phyloP scores from a whole-genome alignment of 2,329 filamentous ascomycete species.

The Tolypocladium ophioglossoides region DNA sequence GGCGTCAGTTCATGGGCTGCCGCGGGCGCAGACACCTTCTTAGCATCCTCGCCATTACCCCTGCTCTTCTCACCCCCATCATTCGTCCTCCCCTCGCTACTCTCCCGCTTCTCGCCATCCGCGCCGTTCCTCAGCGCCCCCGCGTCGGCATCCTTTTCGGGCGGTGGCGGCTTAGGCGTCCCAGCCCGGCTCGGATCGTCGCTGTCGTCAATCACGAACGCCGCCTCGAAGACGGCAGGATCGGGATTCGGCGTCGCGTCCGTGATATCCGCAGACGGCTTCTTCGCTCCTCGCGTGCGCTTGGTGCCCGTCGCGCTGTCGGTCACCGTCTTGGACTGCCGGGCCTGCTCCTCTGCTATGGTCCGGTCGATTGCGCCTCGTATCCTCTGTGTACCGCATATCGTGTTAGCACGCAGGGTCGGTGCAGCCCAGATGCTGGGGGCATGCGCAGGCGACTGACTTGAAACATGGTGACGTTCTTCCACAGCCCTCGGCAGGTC shows the following conservation, averaged over 20 bases:
- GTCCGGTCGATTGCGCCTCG: constrained; percentile 77
- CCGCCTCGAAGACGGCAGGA: constrained; percentile 76
- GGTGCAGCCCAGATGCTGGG: neutral
- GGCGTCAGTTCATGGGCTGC: constrained; percentile 49
- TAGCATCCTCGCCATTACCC: constrained; percentile 6
- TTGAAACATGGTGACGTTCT: constrained; percentile 18
- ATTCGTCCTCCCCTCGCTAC: constrained; percentile 10
- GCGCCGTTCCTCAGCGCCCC: constrained; percentile 7
- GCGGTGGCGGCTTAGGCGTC: constrained; percentile 41
- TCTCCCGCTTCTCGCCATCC: constrained; percentile 12
- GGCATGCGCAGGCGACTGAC: constrained; percentile 10
- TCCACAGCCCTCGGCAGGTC: neutral
- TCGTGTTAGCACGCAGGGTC: constrained; percentile 1
- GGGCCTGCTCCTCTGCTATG: constrained; percentile 85
- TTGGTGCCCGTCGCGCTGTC: constrained; percentile 24
- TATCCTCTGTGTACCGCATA: constrained; percentile 47
- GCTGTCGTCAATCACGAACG: constrained; percentile 79
- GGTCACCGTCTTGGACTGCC: constrained; percentile 45
- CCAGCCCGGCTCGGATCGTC: constrained; percentile 53
- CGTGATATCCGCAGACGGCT: constrained; percentile 21
- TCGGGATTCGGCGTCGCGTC: constrained; percentile 51
- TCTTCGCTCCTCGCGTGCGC: constrained; percentile 27
- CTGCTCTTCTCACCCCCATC: constrained; percentile 7
- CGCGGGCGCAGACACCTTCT: constrained; percentile 4
- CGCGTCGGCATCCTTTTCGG: constrained; percentile 20